Conservation (phyloP, 1,284 basidiomycete species). For the Neolentinus lepideus region DNA sequence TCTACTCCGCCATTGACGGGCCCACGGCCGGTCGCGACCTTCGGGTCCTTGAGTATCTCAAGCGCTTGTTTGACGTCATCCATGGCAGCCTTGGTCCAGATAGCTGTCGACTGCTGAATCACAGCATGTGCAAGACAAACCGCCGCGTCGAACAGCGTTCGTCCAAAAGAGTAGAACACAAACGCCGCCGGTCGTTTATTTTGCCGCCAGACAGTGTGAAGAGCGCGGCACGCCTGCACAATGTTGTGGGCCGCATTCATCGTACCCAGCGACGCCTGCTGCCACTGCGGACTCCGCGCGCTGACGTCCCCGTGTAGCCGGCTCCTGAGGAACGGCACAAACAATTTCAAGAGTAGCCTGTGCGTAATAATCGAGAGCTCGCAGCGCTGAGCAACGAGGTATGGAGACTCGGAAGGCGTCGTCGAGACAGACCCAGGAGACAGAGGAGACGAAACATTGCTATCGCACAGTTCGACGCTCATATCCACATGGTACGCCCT, state of each 20-base stretch:
- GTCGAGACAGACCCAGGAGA: constrained; percentile 11
- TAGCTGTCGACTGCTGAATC: constrained; percentile 39
- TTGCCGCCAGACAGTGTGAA: constrained; percentile 33
- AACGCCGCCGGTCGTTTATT: constrained; percentile 34
- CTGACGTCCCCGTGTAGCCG: constrained; percentile 10
- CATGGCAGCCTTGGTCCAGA: constrained; percentile 39
- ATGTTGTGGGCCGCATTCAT: constrained; percentile 56
- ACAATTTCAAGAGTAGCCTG: constrained; percentile 52
- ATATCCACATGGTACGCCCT: constrained; percentile 29
- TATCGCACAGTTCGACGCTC: constrained; percentile 18
- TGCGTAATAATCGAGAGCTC: constrained; percentile 55
- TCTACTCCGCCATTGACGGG: constrained; percentile 23
- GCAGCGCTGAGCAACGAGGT: constrained; percentile 41
- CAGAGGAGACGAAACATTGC: constrained; percentile 5
- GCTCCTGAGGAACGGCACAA: constrained; percentile 55
- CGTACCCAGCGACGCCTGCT: constrained; percentile 47
- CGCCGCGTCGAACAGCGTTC: constrained; percentile 54
- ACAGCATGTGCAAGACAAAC: constrained; percentile 54
- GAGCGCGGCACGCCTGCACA: constrained; percentile 37
- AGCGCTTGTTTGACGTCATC: constrained; percentile 44
- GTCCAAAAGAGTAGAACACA: constrained; percentile 53
- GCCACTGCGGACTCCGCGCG: constrained; percentile 19
- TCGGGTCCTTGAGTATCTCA: constrained; percentile 36
- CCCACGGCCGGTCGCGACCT: constrained; percentile 18
- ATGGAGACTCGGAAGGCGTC: constrained; percentile 18